Percentiles rank a stretch among this genome's conserved stretches.
Evolutionary conservation across 805 yeast species (phyloP).

Genomic region (Candida morakotiae): DNA sequence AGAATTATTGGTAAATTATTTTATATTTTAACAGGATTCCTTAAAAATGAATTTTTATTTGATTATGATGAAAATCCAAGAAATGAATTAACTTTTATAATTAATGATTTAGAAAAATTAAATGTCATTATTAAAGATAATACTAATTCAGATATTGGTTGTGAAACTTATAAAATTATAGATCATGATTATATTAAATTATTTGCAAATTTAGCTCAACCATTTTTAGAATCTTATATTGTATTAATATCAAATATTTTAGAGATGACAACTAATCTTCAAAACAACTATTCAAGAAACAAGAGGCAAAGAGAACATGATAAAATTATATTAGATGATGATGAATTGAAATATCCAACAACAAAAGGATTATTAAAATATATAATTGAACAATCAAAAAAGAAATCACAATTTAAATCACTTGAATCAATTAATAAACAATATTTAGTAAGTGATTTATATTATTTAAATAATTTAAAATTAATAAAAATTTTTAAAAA

Average conservation of each 20-base stretch:
- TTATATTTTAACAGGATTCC: conserved; percentile 33
- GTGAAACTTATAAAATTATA: conserved; percentile 15
- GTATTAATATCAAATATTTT: conserved; percentile 10
- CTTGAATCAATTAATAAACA: conserved; percentile 39
- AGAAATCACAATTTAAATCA: conserved; percentile 20
- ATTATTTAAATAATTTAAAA: conserved; percentile 31
- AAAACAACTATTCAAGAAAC: conserved; percentile 6
- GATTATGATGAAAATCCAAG: conserved; percentile 33
- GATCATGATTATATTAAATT: conserved; percentile 20
- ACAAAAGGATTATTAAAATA: conserved; percentile 28
- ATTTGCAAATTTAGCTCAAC: conserved; percentile 27
- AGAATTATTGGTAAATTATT: conserved; percentile 20
- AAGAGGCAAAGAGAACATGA: conserved; percentile 7
- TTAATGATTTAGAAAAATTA: conserved; percentile 18
- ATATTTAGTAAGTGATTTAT: conserved; percentile 36
- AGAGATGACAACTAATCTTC: conserved; percentile 6
- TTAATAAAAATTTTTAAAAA: conserved; percentile 36
- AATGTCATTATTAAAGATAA: conserved; percentile 12
- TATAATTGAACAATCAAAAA: conserved; percentile 17
- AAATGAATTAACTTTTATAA: conserved; percentile 24
- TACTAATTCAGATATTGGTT: conserved; percentile 10
- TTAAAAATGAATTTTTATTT: conserved; percentile 40
- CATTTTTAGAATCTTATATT: conserved; percentile 30
- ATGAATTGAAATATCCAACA: conserved; percentile 23
- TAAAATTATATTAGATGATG: conserved; percentile 13